phyloP scores from a whole-genome alignment of 345 rosid species.

The Eucalyptus shirleyi region DNA sequence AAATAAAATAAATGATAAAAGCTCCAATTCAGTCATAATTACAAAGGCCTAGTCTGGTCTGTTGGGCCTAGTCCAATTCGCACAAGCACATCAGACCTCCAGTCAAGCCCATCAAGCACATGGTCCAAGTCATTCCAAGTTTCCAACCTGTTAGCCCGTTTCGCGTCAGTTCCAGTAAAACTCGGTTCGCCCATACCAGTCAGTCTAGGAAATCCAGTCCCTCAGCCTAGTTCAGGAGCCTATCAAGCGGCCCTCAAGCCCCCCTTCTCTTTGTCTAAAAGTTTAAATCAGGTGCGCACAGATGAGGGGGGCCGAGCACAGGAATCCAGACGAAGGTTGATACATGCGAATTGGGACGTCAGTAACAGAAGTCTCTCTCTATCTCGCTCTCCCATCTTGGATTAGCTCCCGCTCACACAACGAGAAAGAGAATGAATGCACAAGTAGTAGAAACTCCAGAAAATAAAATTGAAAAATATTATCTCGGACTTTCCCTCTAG shows the following conservation, averaged over 20 bases:
- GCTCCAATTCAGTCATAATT: neutral
- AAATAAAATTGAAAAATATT: too few relatives aligned
- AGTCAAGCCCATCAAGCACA: neutral
- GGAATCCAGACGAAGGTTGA: neutral
- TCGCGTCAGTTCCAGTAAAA: neutral
- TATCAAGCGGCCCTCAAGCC: neutral
- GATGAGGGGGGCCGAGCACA: too few relatives aligned
- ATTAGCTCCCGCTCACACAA: neutral
- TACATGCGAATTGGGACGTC: neutral
- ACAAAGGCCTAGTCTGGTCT: neutral
- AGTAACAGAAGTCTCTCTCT: neutral
- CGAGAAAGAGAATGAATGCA: neutral
- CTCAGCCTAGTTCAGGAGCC: neutral
- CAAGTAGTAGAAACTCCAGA: neutral
- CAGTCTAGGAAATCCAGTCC: neutral
- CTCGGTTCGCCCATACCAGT: neutral
- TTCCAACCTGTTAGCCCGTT: neutral
- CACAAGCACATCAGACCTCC: neutral
- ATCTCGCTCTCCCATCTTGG: neutral
- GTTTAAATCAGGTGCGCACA: too few relatives aligned
- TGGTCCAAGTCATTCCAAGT: neutral
- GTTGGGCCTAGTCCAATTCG: neutral
- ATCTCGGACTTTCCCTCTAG: too few relatives aligned
- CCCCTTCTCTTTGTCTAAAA: too few relatives aligned
- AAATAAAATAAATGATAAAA: neutral